Percentiles rank a stretch among this genome's conserved stretches.
phyloP scores from a whole-genome alignment of 495 filamentous ascomycete species.

The Aspergillus hancockii region DNA sequence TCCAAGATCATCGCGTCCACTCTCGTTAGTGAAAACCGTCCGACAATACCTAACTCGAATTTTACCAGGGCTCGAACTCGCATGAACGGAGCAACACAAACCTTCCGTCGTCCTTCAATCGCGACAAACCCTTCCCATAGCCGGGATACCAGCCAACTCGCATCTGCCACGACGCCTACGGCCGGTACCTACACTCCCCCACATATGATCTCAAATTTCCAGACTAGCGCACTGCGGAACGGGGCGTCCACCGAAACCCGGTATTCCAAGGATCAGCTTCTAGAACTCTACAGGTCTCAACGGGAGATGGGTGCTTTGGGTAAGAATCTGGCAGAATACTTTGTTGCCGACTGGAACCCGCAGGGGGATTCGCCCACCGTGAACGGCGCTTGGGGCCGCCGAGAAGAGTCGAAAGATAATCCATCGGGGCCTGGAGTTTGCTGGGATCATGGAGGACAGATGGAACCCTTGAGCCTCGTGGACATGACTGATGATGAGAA shows the following conservation, averaged over 20 bases:
- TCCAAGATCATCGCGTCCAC: background rate
- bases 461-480: conserved; percentile 70
- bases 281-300: conserved; percentile 70
- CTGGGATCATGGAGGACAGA: conserved; percentile 78
- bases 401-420: conserved; percentile 64
- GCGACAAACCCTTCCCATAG: conserved; percentile 59
- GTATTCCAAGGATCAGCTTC: conserved; percentile 82
- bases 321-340: conserved; percentile 69
- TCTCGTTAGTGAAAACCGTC: conserved; percentile 9
- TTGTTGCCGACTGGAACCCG: conserved; percentile 76
- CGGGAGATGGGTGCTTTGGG: conserved; percentile 54
- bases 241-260: conserved; percentile 57
- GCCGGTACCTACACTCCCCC: conserved; percentile 62
- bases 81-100: conserved; percentile 79
- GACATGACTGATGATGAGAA: conserved; percentile 82
- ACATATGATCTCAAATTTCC: conserved; percentile 54
- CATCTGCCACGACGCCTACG: conserved; percentile 51
- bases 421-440: conserved; percentile 76
- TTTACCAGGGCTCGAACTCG: conserved; percentile 61
- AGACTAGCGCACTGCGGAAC: conserved; percentile 51
- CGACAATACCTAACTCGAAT: conserved; percentile 19
- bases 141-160: conserved; percentile 49
- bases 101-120: conserved; percentile 80
- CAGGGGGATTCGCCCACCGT: conserved; percentile 60
- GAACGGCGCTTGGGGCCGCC: conserved; percentile 74